Base-by-base conservation (phyloP, 1,284 basidiomycete genomes). In the Fistulinella cinereoalba region DNA sequence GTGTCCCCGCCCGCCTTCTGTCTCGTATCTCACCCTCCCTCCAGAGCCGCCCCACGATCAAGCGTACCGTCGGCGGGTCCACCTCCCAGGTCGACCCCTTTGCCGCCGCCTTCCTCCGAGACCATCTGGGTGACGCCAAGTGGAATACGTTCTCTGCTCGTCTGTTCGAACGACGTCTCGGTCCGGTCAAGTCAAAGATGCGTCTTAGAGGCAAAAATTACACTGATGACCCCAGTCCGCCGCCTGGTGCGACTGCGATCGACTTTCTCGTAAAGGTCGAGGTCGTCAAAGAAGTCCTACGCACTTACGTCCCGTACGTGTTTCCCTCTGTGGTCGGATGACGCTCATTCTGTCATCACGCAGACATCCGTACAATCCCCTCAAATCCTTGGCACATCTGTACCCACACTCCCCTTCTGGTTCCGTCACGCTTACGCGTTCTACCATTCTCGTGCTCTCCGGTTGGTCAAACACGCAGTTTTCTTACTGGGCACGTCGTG, bases 391-490 rank as follows among this genome's bases (percentile, higher is more conserved):
- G 31, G 56, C 69, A 15, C 76, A 76, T 60, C 53, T 58, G 15
- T 76, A 66, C 50, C 49, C 55, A 18, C 56, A 49, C 41, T 66
- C 72, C 27, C 73, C 73, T 18, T 60, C 67, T 11, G 75, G 73
- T 32, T 62, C 66, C 44, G 73, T 75, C 41, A 73, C 66, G 10
- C 66, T 75, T 39, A 76, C 74, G 21, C 71, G 73, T 28, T 68
- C 73, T 36, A 72, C 73, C 33, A 70, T 75, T 37, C 69, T 75
- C 43, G 58, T 70, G 37, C 67, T 75, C 37, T 75, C 72, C 4
- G 73, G 73, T 44, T 75, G 73, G 73, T 77, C 75, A 19, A 77
- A 75, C 45, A 75, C 73, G 5, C 73, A 75, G 49, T 76, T 77
- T 43, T 75, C 75, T 37, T 75, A 75, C 47, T 75, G 73, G 73